Base-by-base conservation (phyloP, 495 filamentous ascomycete genomes). In the Astrocystis sublimbata region DNA sequence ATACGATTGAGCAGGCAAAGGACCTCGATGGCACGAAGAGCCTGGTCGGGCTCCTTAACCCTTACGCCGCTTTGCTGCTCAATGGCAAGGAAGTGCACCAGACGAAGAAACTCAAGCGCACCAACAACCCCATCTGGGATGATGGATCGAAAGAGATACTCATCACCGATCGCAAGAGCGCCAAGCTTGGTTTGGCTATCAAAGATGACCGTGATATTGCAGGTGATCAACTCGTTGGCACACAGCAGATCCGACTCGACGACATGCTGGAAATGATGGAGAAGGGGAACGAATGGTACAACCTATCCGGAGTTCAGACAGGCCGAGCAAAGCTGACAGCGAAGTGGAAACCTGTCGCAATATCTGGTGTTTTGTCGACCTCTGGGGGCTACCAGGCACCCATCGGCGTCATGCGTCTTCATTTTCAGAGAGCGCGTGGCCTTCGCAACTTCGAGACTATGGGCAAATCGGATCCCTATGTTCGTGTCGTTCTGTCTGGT, bases 401-500 rank as follows among this genome's bases (percentile, higher is more conserved):
- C 2, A 89, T 98, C 55, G 94, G 94, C 70, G 92, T 98, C 40
- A 88, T 98, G 86, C 86, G 94, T 60, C 78, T 99, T 64, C 92
- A 99, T 71, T 96, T 98, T 79, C 87, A 89, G 77, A 85, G 83
- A 57, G 94, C 90, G 28, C 83, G 81, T 47, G 81, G 92, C 56
- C 83, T 99, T 21, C 91, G 92, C 46, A 99, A 99, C 72, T 77
- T 97, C 54, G 94, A 99, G 71, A 89, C 91, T 42, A 85, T 99
- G 77, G 96, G 94, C 75, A 97, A 97, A 76, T 97, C 93, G 10
- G 94, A 99, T 73, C 91, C 94, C 0, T 99, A 98, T 69, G 91
- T 85, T 24, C 88, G 93, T 17, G 89, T 97, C 8, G 78, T 97
- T 45, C 83, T 97, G 30, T 96, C 92, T 31, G 93, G 94, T 30